Percentiles rank a stretch among this genome's conserved stretches.
Conservation (phyloP, 768 basidiomycete species). For the Serendipita sp. region DNA sequence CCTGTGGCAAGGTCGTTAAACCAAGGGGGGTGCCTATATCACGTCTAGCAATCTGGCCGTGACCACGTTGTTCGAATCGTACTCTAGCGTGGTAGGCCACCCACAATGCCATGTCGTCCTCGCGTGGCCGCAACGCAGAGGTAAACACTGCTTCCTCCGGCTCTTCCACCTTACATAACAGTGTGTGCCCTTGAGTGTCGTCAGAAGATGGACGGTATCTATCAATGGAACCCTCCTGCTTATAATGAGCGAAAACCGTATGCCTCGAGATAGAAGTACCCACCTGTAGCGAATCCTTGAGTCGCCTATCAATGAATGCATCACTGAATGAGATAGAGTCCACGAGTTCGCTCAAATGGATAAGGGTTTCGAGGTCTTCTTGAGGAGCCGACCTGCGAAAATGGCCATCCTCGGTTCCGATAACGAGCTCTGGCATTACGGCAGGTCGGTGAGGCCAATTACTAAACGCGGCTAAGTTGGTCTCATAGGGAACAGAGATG, state of each 20-base stretch:
- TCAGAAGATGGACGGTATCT: constrained; percentile 27
- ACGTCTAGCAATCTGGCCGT: constrained; percentile 12
- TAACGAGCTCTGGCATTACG: constrained; percentile 1
- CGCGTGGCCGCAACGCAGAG: constrained; percentile 25
- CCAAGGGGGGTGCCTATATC: constrained; percentile 1
- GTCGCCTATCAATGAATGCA: constrained; percentile 28
- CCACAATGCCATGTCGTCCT: constrained; percentile 32
- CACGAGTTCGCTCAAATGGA: constrained; percentile 19
- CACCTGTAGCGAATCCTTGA: constrained; percentile 27
- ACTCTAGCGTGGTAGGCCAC: constrained; percentile 14
- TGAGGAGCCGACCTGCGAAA: neutral
- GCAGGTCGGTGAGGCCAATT: neutral
- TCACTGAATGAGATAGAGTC: constrained; percentile 42
- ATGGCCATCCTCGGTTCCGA: neutral
- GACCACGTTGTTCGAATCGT: constrained; percentile 24
- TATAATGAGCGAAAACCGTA: neutral
- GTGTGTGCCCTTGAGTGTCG: constrained; percentile 39
- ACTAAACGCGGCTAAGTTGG: neutral
- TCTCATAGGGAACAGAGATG: constrained; percentile 2
- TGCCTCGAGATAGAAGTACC: constrained; percentile 12
- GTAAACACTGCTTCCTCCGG: neutral
- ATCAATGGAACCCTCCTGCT: constrained; percentile 19
- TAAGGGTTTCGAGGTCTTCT: constrained; percentile 10
- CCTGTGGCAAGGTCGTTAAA: neutral
- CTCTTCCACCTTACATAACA: constrained; percentile 8